Evolutionary conservation across 345 rosid genomes (phyloP).

Genomic region (Rhodamnia rubescens): DNA sequence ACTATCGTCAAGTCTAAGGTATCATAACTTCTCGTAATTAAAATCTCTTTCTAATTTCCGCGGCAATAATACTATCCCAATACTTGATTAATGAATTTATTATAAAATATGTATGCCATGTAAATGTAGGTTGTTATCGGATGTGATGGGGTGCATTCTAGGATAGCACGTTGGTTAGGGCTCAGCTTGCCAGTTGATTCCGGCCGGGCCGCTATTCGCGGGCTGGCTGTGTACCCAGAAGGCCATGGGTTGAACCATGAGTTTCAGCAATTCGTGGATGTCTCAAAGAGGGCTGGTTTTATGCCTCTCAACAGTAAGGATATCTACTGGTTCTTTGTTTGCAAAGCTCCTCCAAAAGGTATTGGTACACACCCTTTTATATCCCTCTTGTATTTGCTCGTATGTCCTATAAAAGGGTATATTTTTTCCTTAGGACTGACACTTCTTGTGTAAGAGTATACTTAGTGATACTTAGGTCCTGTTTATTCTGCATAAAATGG

Average conservation of each 20-base stretch:
- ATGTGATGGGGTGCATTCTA: constrained; percentile 30
- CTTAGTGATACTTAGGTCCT: too few relatives aligned
- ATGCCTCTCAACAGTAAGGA: constrained; percentile 20
- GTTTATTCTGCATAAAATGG: too few relatives aligned
- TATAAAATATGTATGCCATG: too few relatives aligned
- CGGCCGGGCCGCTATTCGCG: constrained; percentile 21
- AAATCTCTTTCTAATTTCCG: too few relatives aligned
- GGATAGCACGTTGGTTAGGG: constrained; percentile 25
- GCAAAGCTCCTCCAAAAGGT: constrained; percentile 7
- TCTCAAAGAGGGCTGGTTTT: constrained; percentile 14
- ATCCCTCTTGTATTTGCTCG: too few relatives aligned
- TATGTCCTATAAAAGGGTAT: too few relatives aligned
- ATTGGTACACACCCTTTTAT: too few relatives aligned
- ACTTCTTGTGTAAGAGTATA: too few relatives aligned
- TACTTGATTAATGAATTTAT: too few relatives aligned
- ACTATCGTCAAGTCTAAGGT: constrained; percentile 15
- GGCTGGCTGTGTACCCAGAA: constrained; percentile 17
- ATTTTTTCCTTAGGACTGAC: too few relatives aligned
- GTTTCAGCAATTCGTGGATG: constrained; percentile 8
- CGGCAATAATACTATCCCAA: too few relatives aligned
- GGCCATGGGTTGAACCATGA: constrained; percentile 14
- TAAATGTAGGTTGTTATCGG: constrained; percentile 21
- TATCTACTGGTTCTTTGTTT: constrained; percentile 12
- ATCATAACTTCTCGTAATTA: too few relatives aligned
- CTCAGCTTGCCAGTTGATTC: constrained; percentile 12